Evolutionary conservation across 768 basidiomycete genomes (phyloP), one percentile per base, ranked within the genome.

Genomic region (Crucibulum laeve): DNA sequence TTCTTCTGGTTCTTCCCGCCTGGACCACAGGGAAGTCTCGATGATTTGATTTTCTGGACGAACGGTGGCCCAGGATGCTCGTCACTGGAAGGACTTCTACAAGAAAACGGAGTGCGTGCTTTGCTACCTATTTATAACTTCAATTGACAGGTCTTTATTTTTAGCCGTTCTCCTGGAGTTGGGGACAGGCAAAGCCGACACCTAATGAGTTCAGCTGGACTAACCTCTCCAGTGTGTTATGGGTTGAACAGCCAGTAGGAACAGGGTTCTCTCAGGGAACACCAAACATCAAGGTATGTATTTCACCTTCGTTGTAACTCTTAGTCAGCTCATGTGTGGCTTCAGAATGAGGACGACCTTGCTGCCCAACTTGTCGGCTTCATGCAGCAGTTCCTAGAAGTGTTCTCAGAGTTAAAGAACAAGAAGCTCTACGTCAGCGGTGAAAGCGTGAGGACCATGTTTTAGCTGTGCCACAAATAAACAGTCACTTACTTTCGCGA

Each of bases 1-100:
- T 89, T 83, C 68, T 89, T 89, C 65, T 88, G 87, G 86, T 83
- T 87, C 63, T 88, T 87, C 68, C 87, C 87, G 42, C 83, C 86
- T 1, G 85, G 84, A 3, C 82, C 83, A 0, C 65, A 79, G 51
- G 87, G 85, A 15, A 84, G 79, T 50, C 55, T 75, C 3, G 83
- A 89, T 52, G 84, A 88, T 54, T 53, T 89, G 34, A 82, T 88
- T 24, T 84, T 87, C 60, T 88, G 86, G 85, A 84, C 80, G 4
- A 87, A 87, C 50, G 86, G 86, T n/a, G 85, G 87, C 1, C 87
- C 86, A 0, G 85, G 87, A 22, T 87, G 86, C 53, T 86, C 83
- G 8, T 84, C 84, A 1, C 64, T 88, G 0, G 79, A 84, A 55
- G 87, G 84, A 14, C 59, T 82, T 25, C 55, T 88, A 3, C 81